Conservation (phyloP, 805 yeast genomes). For the Clavispora vitiphila region DNA sequence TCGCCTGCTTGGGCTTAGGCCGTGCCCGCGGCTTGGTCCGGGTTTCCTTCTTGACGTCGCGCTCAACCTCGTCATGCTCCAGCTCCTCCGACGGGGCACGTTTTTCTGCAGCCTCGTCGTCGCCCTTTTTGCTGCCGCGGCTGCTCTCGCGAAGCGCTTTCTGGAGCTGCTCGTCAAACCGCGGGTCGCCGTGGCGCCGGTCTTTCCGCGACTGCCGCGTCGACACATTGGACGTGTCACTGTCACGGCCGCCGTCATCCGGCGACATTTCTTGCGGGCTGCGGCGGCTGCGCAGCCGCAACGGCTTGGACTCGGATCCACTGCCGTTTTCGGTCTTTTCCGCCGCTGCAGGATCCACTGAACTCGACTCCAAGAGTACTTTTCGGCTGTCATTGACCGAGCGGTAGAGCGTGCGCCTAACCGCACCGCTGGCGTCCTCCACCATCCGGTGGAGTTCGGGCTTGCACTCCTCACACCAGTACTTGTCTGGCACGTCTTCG, state of each 20-base stretch:
- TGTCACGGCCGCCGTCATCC: constrained; percentile 2
- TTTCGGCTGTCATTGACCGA: constrained; percentile 41
- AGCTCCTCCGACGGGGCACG: constrained; percentile 10
- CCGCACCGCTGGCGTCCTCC: constrained; percentile 11
- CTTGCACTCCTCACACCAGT: constrained; percentile 89
- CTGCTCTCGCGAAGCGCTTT: constrained; percentile 56
- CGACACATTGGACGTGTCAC: constrained; percentile 13
- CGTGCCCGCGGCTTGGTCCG: constrained; percentile 4
- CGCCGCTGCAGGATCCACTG: constrained; percentile 3
- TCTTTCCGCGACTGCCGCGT: constrained; percentile 25
- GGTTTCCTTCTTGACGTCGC: constrained; percentile 6
- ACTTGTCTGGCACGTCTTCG: constrained; percentile 81
- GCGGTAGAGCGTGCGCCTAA: constrained; percentile 31
- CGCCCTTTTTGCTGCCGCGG: constrained; percentile 28
- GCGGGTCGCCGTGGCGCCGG: constrained; percentile 29
- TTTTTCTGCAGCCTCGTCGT: constrained; percentile 18
- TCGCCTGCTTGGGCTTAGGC: constrained; percentile 3
- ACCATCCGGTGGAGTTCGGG: constrained; percentile 72
- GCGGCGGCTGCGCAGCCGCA: constrained; percentile 5
- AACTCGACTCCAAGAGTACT: constrained; percentile 19
- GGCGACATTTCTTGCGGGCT: constrained; percentile 2
- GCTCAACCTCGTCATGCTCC: constrained; percentile 10
- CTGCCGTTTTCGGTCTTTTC: constrained; percentile 1
- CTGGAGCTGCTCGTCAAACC: constrained; percentile 38
- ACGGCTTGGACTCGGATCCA: constrained; percentile 1